Conservation (phyloP, 352 stramenopile species). For the Bremia lactucae region DNA sequence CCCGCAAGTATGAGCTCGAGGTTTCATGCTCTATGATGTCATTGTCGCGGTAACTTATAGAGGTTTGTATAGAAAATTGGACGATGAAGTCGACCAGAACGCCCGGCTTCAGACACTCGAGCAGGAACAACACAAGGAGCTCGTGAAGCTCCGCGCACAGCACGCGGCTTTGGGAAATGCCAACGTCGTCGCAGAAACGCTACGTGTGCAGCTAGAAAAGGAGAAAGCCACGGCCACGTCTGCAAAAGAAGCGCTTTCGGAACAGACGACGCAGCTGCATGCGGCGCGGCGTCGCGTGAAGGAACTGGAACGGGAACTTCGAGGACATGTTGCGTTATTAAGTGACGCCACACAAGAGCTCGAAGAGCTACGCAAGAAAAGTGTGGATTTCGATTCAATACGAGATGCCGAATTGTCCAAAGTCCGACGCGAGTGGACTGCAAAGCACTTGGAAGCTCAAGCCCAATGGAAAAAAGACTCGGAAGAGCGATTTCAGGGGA, state of each 20-base stretch:
- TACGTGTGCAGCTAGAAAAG: slow-evolving; percentile 40
- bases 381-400: slow-evolving; percentile 54
- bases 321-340: slow-evolving; percentile 30
- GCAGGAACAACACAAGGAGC: slow-evolving; percentile 68
- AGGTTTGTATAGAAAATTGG: slow-evolving; percentile 36
- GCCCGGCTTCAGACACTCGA: slow-evolving; percentile 59
- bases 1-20: slow-evolving; percentile 33
- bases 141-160: slow-evolving; percentile 62
- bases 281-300: slow-evolving; percentile 51
- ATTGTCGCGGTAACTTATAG: slow-evolving; percentile 1
- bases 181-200: slow-evolving; percentile 39
- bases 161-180: slow-evolving; percentile 57
- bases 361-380: slow-evolving; percentile 65
- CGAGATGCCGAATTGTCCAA: slow-evolving; percentile 59
- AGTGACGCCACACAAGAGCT: slow-evolving; percentile 56
- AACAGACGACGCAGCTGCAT: slow-evolving; percentile 59
- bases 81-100: slow-evolving; percentile 68
- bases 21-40: background rate
- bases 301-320: slow-evolving; percentile 61
- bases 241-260: slow-evolving; percentile 70
- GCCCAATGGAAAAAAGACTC: slow-evolving; percentile 71
- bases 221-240: slow-evolving; percentile 50
- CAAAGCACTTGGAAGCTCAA: slow-evolving; percentile 61
- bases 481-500: slow-evolving; percentile 51
- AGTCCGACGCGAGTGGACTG: slow-evolving; percentile 66